Conservation (phyloP, 345 rosid genomes). For the Rhizophora mangle region DNA sequence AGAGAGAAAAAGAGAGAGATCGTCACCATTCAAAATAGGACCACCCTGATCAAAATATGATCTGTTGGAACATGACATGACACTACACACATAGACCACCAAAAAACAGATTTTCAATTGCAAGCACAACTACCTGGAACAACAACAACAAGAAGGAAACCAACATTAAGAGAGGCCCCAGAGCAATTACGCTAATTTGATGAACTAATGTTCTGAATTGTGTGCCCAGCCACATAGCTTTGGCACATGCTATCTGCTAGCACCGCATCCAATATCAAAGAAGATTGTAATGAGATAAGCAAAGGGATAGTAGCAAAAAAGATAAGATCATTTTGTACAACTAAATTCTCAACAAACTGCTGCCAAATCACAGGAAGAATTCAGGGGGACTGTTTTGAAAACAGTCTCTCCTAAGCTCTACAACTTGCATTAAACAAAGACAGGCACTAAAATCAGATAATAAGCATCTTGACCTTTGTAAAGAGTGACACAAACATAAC, state of each 20-base stretch:
- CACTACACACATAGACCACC: background rate
- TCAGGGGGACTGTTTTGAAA: background rate
- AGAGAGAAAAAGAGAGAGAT: background rate
- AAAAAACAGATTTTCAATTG: background rate
- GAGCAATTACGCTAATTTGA: background rate
- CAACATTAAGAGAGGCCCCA: background rate
- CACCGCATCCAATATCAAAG: background rate
- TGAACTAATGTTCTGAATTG: background rate
- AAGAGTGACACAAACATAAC: slow-evolving; percentile 24
- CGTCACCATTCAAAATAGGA: background rate
- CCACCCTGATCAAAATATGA: slow-evolving; percentile 12
- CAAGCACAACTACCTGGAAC: background rate
- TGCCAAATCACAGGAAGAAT: background rate
- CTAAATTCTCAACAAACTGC: background rate
- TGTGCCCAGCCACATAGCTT: background rate
- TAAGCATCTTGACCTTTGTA: slow-evolving; percentile 34
- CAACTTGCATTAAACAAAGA: slow-evolving; percentile 23
- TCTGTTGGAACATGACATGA: slow-evolving; percentile 1
- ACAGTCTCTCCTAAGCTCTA: slow-evolving; percentile 4
- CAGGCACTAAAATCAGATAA: slow-evolving; percentile 6
- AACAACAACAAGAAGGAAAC: background rate
- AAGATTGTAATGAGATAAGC: background rate
- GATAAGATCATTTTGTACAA: background rate
- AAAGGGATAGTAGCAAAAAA: background rate
- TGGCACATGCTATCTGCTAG: background rate